Evolutionary conservation across 75 land plant species (phyloP), one percentile per base, ranked within the genome.

Genomic region (Ceratopteris richardii): DNA sequence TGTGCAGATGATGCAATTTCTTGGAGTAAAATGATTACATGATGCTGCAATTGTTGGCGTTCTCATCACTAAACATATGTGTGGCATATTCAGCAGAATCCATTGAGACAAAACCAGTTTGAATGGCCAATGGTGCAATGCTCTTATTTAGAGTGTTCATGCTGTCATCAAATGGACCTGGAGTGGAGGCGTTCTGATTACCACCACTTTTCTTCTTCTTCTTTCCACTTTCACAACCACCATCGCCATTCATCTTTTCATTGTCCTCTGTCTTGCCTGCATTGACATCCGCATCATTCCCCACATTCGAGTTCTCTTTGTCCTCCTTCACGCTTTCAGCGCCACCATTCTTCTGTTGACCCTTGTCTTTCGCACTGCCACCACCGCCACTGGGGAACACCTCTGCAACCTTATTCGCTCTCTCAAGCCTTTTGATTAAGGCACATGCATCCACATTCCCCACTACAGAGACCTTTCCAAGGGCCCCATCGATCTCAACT

Each of bases 11-110:
- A n/a, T n/a, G n/a, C n/a, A n/a, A n/a, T n/a, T n/a, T n/a, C n/a
- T n/a, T n/a, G n/a, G n/a, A 33, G 37, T 9, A 4, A 33, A 33
- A 4, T 33, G 37, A 33, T 9, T 29, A 82, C 85, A 82, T 82
- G 17, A 82, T 55, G 20, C 64, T 61, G 59, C 85, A 82, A 31
- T 71, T 65, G 19, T 62, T 71, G 44, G 85, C 37, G 57, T 82
- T 82, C 52, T 82, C 85, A 61, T 82, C 85, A 39, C 78, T 82
- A 56, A 82, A 82, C 36, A 64, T 51, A 39, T 68, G 29, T 31
- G 69, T 62, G 54, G 60, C 65, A 18, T 56, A 54, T 0, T 62
- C 73, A 20, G 18, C 50, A 55, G 33, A 27, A 33, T 24, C 54
- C 54, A 52, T 12, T 2, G 24, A 24, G 27, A 19, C 4, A 24